A percentile compares a stretch with the other conserved stretches of the same genome.
Conservation (phyloP, 306 rosid species). For the Cucumis melo region DNA sequence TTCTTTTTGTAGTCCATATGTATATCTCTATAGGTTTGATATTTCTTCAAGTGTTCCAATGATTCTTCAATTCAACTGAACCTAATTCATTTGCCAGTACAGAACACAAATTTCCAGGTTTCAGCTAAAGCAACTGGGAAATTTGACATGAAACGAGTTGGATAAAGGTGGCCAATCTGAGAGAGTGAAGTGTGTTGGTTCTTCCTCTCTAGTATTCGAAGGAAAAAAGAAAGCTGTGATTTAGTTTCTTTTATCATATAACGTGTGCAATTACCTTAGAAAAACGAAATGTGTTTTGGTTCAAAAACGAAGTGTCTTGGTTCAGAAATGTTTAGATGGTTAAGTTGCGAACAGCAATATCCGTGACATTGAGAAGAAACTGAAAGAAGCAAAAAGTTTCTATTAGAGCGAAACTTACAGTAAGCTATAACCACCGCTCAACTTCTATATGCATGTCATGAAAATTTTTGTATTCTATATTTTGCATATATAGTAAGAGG, state of each 20-base stretch:
- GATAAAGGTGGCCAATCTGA: neutral
- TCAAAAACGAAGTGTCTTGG: neutral
- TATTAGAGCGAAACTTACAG: conserved; percentile 3
- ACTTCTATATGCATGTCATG: conserved; percentile 1
- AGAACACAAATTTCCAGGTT: conserved; percentile 25
- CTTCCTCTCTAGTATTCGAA: neutral
- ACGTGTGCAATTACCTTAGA: neutral
- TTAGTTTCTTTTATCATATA: neutral
- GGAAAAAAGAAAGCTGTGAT: neutral
- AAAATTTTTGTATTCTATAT: neutral
- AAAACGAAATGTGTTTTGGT: neutral
- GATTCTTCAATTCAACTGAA: conserved; percentile 47
- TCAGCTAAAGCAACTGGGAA: neutral
- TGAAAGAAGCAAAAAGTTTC: conserved; percentile 5
- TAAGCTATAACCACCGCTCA: neutral
- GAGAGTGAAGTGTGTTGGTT: no score
- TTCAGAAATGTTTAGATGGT: neutral
- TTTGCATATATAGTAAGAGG: neutral
- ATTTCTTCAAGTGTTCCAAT: conserved; percentile 28
- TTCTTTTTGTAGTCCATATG: neutral
- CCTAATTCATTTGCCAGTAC: conserved; percentile 52
- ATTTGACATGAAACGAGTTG: neutral
- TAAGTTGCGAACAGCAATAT: neutral
- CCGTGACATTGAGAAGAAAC: neutral
- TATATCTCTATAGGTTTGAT: conserved; percentile 25